Evolutionary conservation across 805 yeast genomes (phyloP), one percentile per base, ranked within the genome.

Genomic region (Cyberlindnera amylophila): DNA sequence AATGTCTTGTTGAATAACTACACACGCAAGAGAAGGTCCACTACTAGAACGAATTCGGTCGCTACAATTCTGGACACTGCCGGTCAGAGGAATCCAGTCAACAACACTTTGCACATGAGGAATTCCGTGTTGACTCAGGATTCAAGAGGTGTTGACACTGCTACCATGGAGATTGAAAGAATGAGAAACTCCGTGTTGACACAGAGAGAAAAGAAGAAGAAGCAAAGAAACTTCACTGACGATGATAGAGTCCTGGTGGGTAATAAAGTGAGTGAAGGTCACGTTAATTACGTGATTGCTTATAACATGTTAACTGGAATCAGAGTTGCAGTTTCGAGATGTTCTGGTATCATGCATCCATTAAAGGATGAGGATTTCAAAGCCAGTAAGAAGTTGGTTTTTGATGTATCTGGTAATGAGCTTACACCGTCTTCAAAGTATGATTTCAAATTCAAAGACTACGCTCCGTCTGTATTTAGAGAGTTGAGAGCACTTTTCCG

Each of bases 241-340:
- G 84, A 77, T 48, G 81, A 76, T 38, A 69, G 62, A 23, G 90
- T 82, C 4, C 62, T 82, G 34, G 81, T 86, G 11, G 95, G 95
- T 4, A 84, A 86, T 49, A 82, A 82, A 52, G 90, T 88, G 31
- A 76, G 83, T 49, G 98, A 93, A 63, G 97, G 96, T 33, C 98
- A 93, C 59, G 88, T 80, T 38, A 93, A 90, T 62, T 93, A 83
- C 56, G 86, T 89, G 21, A 81, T 91, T 71, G 99, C 97, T 1
- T 95, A 93, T 63, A 89, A 91, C 62, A 91, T 93, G 97, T 74
- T 95, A 44, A 90, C 98, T 0, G 99, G 99, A 2, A 93, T 93
- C 36, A 74, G 99, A 44, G 95, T 89, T 8, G 90, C 97, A 0
- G 98, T 93, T 0, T 87, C 96, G 4, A 71, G 96, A 44, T 84